Evolutionary conservation across 2,329 filamentous ascomycete genomes (phyloP), one percentile per base, ranked within the genome.

Genomic region (Coniella vitis): DNA sequence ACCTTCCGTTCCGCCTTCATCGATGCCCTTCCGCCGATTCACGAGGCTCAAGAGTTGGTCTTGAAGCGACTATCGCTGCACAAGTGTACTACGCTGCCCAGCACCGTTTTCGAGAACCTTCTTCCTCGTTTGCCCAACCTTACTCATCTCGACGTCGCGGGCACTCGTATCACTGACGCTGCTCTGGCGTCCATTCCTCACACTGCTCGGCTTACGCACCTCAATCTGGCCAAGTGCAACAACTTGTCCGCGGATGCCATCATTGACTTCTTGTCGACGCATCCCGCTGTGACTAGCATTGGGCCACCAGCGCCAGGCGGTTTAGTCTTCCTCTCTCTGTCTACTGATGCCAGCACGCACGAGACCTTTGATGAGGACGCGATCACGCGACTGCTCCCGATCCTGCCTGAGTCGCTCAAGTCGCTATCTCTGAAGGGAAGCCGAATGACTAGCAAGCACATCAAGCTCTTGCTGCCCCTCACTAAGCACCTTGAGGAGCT

Each of bases 61-160:
- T 71, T 91, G 57, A 79, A 76, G 54, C 79, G 85, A 21, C 64
- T 93, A 14, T 88, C 85, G 29, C 73, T 93, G 48, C 87, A 93
- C 68, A 87, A 88, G 69, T 90, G 86, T 64, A 79, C 83, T 54
- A 84, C 79, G 43, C 73, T 93, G 4, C 78, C 85, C 2, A 70
- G 83, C 1, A 66, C 74, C 0, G 76, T 85, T 38, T 89, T 87
- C 59, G 83, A 87, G 58, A 73, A 70, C 2, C 69, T 91, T 14
- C 71, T 93, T 10, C 84, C 87, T n/a, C 79, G 80, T n/a, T 71
- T 91, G 41, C 64, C 71, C 21, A 73, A 76, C 47, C 69, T 90
- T 47, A 91, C 87, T 1, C 86, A 90, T 61, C 76, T 93, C 34
- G 87, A 93, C 60, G 74, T 90, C n/a, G 80, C 84, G 9, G 85